These are phyloP conservation scores for Fraxinus nigra DNA, from an alignment of 305 asterid genomes.

Conservation along the genomic window DNA sequence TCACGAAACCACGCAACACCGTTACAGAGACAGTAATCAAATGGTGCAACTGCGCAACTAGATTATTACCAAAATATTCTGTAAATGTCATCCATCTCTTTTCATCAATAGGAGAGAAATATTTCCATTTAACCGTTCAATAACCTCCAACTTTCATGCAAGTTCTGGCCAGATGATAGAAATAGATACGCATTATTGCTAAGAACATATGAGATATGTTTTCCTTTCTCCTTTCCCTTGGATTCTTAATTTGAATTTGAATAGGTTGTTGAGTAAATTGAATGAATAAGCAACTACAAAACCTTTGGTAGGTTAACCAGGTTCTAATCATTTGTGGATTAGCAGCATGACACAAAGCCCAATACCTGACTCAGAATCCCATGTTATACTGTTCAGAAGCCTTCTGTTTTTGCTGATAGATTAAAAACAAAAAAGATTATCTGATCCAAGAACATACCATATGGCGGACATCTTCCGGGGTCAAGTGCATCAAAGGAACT, in stretches of 20 bases:
- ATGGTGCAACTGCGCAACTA: background rate
- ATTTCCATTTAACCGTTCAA: background rate
- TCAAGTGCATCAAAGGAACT: constrained; percentile 84
- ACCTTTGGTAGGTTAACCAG: constrained; percentile 15
- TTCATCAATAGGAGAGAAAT: background rate
- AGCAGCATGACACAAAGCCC: constrained; percentile 9
- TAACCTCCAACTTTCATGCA: constrained; percentile 10
- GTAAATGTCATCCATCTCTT: background rate
- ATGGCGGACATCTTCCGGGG: constrained; percentile 84
- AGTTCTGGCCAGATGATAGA: constrained; percentile 4
- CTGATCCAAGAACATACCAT: constrained; percentile 62
- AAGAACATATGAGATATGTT: background rate
- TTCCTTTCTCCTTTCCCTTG: background rate
- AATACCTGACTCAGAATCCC: constrained; percentile 13
- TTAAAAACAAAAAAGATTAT: background rate
- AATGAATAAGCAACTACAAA: background rate
- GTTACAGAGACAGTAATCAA: background rate
- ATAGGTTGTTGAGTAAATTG: constrained; percentile 1
- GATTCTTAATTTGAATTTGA: constrained; percentile 1
- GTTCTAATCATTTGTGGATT: background rate
- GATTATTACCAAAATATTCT: background rate
- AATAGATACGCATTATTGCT: background rate
- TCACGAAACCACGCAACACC: background rate
- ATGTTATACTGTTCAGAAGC: background rate
- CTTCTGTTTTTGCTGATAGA: background rate